Conservation (phyloP, 257 asterid genomes). For the Rhazya stricta region DNA sequence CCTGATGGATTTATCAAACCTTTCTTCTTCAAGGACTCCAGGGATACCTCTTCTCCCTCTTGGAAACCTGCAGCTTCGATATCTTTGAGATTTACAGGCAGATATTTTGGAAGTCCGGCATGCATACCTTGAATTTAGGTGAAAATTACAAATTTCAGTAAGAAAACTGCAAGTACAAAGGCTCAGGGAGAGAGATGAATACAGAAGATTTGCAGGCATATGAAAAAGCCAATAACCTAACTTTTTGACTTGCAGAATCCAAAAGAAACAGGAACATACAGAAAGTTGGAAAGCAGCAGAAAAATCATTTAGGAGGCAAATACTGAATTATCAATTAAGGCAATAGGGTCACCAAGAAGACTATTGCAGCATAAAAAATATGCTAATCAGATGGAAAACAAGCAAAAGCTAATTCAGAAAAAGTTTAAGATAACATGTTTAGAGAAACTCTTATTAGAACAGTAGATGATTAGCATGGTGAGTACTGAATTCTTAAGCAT, state of each 20-base stretch:
- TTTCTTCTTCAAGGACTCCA: conserved; percentile 78
- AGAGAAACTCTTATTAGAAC: background rate
- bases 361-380: background rate
- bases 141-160: background rate
- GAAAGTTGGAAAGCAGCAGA: background rate
- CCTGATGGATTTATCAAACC: conserved; percentile 95
- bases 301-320: background rate
- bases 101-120: conserved; percentile 87
- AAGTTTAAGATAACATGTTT: background rate
- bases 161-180: background rate
- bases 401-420: background rate
- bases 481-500: background rate
- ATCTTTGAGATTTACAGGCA: conserved; percentile 81
- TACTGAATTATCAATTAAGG: conserved; percentile 1
- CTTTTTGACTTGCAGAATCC: background rate
- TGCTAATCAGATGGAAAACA: background rate
- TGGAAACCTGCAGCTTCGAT: conserved; percentile 72
- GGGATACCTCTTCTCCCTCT: conserved; percentile 93
- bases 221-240: background rate
- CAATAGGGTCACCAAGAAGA: background rate
- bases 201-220: background rate
- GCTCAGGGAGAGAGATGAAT: background rate
- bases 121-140: conserved; percentile 56
- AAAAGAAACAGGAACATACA: background rate
- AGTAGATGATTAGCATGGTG: background rate